Conservation (phyloP, 2,329 filamentous ascomycete genomes). For the Aspergillus japonicus region DNA sequence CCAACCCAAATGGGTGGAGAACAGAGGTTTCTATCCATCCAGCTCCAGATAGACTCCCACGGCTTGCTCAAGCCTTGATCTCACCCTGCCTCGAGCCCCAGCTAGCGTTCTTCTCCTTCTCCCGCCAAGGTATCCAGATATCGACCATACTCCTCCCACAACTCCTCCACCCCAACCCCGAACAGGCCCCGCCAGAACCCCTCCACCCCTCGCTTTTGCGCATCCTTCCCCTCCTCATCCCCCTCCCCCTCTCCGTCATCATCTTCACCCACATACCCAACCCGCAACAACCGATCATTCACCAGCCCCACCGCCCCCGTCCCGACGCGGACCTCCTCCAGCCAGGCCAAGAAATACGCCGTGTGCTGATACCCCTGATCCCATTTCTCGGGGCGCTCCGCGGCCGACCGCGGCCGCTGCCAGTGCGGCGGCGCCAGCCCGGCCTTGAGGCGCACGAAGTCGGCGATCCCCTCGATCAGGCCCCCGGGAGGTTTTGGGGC, state of each 20-base stretch:
- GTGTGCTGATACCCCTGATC: constrained; percentile 88
- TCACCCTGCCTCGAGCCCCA: constrained; percentile 18
- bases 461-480: constrained; percentile 85
- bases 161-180: constrained; percentile 61
- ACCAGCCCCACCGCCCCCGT: constrained; percentile 63
- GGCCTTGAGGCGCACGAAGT: constrained; percentile 81
- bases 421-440: constrained; percentile 79
- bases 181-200: constrained; percentile 53
- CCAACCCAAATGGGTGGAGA: too few species aligned
- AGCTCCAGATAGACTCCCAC: too few species aligned
- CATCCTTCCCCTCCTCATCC: background rate
- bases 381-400: constrained; percentile 64
- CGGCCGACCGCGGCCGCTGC: constrained; percentile 54
- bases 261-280: constrained; percentile 36
- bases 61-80: background rate
- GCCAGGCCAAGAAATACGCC: constrained; percentile 83
- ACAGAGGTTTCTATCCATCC: too few species aligned
- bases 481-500: constrained; percentile 59
- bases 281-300: constrained; percentile 39
- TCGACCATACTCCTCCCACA: constrained; percentile 73
- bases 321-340: constrained; percentile 71
- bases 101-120: background rate
- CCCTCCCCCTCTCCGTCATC: constrained; percentile 15
- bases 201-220: background rate
- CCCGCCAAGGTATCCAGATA: constrained; percentile 42